phyloP scores from a whole-genome alignment of 1,284 basidiomycete genomes.

The Sanghuangporus sanghuang region DNA sequence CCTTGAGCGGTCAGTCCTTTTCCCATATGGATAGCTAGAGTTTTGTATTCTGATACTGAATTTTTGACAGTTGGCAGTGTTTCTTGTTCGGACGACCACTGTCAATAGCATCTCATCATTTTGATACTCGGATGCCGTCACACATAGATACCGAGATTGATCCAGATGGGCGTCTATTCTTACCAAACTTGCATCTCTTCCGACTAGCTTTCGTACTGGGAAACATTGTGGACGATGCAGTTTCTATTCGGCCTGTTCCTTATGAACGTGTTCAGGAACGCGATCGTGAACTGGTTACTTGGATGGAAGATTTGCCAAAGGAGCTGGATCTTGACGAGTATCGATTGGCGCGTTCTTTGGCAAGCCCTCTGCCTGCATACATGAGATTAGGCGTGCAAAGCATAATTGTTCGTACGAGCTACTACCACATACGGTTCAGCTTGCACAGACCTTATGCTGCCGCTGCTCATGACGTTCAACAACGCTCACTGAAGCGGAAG shows the following conservation, averaged over 20 bases:
- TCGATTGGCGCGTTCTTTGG: constrained; percentile 60
- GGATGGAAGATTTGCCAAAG: constrained; percentile 65
- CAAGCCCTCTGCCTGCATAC: constrained; percentile 44
- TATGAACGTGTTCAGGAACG: constrained; percentile 67
- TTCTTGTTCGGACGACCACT: constrained; percentile 80
- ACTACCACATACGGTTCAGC: constrained; percentile 76
- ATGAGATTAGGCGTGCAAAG: constrained; percentile 69
- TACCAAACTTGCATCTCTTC: constrained; percentile 71
- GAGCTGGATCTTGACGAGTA: constrained; percentile 74
- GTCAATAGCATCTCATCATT: constrained; percentile 70
- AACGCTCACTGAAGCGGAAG: not conserved
- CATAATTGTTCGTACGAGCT: constrained; percentile 68
- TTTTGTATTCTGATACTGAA: not conserved
- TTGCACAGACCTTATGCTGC: constrained; percentile 73
- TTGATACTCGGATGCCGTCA: constrained; percentile 69
- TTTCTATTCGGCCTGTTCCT: constrained; percentile 66
- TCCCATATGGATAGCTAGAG: not conserved
- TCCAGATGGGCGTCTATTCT: constrained; percentile 55
- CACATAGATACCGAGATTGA: constrained; percentile 55
- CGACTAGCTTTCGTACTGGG: constrained; percentile 68
- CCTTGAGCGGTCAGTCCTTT: constrained; percentile 54
- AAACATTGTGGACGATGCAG: constrained; percentile 76
- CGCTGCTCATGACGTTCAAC: constrained; percentile 23
- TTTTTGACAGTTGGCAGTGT: constrained; percentile 62
- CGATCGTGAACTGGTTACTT: constrained; percentile 59